Base-by-base conservation (phyloP, 208 protist genomes). In the Acanthamoeba polyphaga region DNA sequence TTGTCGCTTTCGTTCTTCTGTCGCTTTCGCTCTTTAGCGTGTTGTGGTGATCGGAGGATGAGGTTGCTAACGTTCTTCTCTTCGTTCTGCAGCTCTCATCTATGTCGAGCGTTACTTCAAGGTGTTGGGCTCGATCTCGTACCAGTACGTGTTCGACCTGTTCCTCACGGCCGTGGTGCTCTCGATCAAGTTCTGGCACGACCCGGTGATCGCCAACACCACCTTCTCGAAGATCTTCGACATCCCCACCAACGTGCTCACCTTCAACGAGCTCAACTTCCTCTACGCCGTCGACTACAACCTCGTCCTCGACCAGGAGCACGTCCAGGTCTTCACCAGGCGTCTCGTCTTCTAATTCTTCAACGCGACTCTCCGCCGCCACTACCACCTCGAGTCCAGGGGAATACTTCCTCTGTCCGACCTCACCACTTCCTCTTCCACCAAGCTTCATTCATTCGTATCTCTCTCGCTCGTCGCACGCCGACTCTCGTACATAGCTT, bases 181-280 rank as follows among this genome's bases (percentile, higher is more conserved):
- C 24, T 72, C 88, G 34, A 93, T 93, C 88, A 93, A 93, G 88
- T 93, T 93, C 66, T 93, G 88, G 88, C 88, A 93, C 62, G 88
- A 93, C 34, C 88, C 88, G 4, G 88, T 93, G 32, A 93, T 93
- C 66, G 60, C 88, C 88, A 93, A 93, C 88, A 93, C 88, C 15
- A 93, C 88, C 53, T 93, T 80, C 66, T 72, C 88, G 12, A 93
- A 93, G 88, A 93, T 93, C 53, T 93, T 93, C 62, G 88, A 93
- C 38, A 93, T 93, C 60, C 88, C 88, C 34, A 93, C 88, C 24
- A 93, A 72, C 88, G 88, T 93, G 64, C 88, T 93, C 49, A 93
- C 88, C 60, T 93, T 80, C 88, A 93, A 93, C 66, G 88, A 93
- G 62, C 88, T 93, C 46, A 93, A 93, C 88, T 93, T 93, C 66